Percentiles rank a stretch among this genome's conserved stretches.
Conservation (phyloP, 352 stramenopile species). For the Thalassiosira livingstoniorum region DNA sequence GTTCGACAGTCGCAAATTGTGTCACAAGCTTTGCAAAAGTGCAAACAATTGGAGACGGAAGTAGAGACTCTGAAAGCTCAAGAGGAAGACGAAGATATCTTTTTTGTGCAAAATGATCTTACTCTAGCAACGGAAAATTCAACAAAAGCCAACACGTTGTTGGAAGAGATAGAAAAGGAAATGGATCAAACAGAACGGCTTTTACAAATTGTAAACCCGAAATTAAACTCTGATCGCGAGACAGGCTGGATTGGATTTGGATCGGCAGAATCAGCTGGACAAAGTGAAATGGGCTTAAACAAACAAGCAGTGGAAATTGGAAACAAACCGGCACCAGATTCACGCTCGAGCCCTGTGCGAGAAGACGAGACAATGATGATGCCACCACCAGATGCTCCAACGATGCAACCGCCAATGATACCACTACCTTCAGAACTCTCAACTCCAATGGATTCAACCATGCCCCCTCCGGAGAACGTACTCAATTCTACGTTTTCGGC, state of each 20-base stretch:
- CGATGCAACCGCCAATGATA: constrained; percentile 10
- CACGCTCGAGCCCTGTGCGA: too few relatives aligned
- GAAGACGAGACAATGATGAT: constrained; percentile 39
- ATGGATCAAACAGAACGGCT: constrained; percentile 63
- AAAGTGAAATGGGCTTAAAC: too few relatives aligned
- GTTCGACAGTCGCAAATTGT: constrained; percentile 26
- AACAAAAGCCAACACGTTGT: constrained; percentile 25
- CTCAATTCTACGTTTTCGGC: too few relatives aligned
- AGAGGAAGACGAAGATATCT: constrained; percentile 62
- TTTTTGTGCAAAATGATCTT: constrained; percentile 79
- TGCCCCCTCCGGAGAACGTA: too few relatives aligned
- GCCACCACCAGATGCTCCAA: constrained; percentile 34
- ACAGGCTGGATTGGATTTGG: constrained; percentile 61
- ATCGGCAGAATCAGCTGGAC: constrained; percentile 1
- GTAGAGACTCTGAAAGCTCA: constrained; percentile 31
- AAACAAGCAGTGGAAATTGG: too few relatives aligned
- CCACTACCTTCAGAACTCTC: too few relatives aligned
- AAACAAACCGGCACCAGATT: too few relatives aligned
- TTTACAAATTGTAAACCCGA: constrained; percentile 66
- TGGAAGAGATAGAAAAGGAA: constrained; percentile 40
- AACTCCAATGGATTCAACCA: too few relatives aligned
- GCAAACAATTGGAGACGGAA: constrained; percentile 32
- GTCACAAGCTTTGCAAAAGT: constrained; percentile 13
- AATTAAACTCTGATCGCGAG: constrained; percentile 54
- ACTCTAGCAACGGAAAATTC: constrained; percentile 63